Base-by-base conservation (phyloP, 345 rosid genomes). In the Combretum micranthum region DNA sequence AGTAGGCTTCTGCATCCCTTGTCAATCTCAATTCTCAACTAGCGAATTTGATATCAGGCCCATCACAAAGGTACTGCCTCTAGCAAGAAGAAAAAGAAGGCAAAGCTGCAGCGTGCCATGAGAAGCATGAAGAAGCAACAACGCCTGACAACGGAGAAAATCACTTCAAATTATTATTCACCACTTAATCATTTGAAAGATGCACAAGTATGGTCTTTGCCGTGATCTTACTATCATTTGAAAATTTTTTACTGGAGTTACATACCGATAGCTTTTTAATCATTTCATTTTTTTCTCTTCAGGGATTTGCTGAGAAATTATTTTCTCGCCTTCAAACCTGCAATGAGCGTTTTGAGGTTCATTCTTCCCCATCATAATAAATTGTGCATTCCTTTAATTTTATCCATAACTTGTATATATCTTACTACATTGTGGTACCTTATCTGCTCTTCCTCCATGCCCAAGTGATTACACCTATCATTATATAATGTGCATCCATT, bases 51-150 rank as follows among this genome's bases (percentile, higher is more conserved):
- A 63, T 77, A 57, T 47, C 69, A 87, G 97, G 99, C 97, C 32
- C 66, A 64, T 56, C 79, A 85, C 77, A 79, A 80, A 71, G 97
- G 96, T 56, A 93, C 97, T 21, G 59, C 72, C 59, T 64, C 96
- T 61, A 89, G 96, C 78, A 93, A 93, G 85, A 93, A 83, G 82
- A 87, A 89, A 73, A 93, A 89, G 88, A 77, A 89, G 75, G 99
- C 99, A 55, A 93, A 89, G 71, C 71, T 93, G 75, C 83, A 82
- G 71, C 90, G 96, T 57, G 92, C 82, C 21, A 56, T 82, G 53
- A 77, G 83, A 47, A 87, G 80, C 83, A 81, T 93, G 78, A 89
- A 93, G 66, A 87, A 64, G 63, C 75, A 80, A 68, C 96, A 93
- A 59, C 88, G 96, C 39, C 16, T 80, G 39, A 79, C 97, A 43